These are phyloP conservation scores for Dissophora ornata DNA, from an alignment of 192 early-diverging fungal genomes.

Conservation along the genomic window DNA sequence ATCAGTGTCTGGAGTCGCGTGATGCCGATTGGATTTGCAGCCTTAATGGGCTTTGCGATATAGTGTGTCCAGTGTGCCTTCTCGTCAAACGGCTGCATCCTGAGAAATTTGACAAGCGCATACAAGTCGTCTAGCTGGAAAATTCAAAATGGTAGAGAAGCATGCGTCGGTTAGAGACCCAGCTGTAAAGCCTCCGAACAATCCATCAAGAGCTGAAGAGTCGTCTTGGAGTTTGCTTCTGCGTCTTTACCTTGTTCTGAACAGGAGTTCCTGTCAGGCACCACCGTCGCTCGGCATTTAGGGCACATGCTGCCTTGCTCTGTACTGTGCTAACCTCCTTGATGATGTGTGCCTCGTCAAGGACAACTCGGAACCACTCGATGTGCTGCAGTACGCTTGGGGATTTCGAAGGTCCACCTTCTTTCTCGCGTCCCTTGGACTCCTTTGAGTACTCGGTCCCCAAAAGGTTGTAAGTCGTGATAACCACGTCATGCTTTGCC, in stretches of 20 bases:
- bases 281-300: slow-evolving; percentile 84
- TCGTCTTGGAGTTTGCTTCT: neutral
- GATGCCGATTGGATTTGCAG: slow-evolving; percentile 50
- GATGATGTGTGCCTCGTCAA: slow-evolving; percentile 96
- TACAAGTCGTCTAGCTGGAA: slow-evolving; percentile 85
- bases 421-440: slow-evolving; percentile 38
- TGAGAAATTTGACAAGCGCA: slow-evolving; percentile 86
- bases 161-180: neutral
- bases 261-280: slow-evolving; percentile 94
- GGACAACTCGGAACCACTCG: slow-evolving; percentile 86
- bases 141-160: neutral
- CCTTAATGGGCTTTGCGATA: slow-evolving; percentile 54
- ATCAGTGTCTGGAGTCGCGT: slow-evolving; percentile 73
- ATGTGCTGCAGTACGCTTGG: slow-evolving; percentile 67
- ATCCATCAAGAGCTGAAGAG: too few relatives aligned
- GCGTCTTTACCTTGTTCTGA: slow-evolving; percentile 53
- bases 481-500: slow-evolving; percentile 58
- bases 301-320: slow-evolving; percentile 74
- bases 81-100: slow-evolving; percentile 56
- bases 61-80: slow-evolving; percentile 55
- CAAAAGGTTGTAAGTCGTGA: slow-evolving; percentile 64
- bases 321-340: slow-evolving; percentile 83
- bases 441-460: slow-evolving; percentile 59
- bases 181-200: too few relatives aligned
- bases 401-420: slow-evolving; percentile 20